A percentile compares a stretch with the other conserved stretches of the same genome.
Evolutionary conservation across 495 filamentous ascomycete genomes (phyloP).

Genomic region (Parathielavia appendiculata): DNA sequence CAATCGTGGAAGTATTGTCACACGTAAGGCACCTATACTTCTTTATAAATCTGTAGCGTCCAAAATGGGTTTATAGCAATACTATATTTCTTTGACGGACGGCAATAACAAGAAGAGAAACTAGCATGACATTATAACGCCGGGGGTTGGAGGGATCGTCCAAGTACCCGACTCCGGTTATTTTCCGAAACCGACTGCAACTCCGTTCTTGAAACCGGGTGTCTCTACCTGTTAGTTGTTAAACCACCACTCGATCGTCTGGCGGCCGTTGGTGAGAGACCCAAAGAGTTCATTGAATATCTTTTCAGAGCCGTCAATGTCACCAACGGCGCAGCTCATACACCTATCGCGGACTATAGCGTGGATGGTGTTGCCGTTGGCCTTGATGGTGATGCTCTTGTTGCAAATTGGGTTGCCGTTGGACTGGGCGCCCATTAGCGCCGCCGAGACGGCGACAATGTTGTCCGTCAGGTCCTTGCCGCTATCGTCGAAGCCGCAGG

Average conservation of each 20-base stretch:
- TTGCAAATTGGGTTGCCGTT: constrained; percentile 60
- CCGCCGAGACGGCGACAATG: constrained; percentile 43
- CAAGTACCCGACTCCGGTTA: not conserved
- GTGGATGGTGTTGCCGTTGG: constrained; percentile 48
- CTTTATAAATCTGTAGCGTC: not conserved
- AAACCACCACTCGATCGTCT: constrained; percentile 39
- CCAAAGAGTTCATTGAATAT: constrained; percentile 43
- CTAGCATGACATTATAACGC: constrained; percentile 12
- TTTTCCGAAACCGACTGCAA: not conserved
- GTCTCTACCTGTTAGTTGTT: constrained; percentile 22
- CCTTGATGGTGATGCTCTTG: constrained; percentile 56
- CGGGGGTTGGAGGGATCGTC: not conserved
- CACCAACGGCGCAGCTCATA: constrained; percentile 52
- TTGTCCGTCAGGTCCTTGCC: constrained; percentile 37
- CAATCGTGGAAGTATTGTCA: not conserved
- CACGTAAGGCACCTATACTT: constrained; percentile 3
- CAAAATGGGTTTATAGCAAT: constrained; percentile 15
- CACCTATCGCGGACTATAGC: constrained; percentile 70
- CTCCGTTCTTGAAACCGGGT: not conserved
- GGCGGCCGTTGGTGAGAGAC: constrained; percentile 33
- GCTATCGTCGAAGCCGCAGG: constrained; percentile 42
- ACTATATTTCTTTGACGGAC: constrained; percentile 1
- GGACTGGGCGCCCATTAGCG: constrained; percentile 41
- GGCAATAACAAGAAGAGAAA: constrained; percentile 7
- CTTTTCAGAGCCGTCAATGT: constrained; percentile 47